Evolutionary conservation across 2,329 filamentous ascomycete species (phyloP).

Genomic region (Penicillium sclerotigenum): DNA sequence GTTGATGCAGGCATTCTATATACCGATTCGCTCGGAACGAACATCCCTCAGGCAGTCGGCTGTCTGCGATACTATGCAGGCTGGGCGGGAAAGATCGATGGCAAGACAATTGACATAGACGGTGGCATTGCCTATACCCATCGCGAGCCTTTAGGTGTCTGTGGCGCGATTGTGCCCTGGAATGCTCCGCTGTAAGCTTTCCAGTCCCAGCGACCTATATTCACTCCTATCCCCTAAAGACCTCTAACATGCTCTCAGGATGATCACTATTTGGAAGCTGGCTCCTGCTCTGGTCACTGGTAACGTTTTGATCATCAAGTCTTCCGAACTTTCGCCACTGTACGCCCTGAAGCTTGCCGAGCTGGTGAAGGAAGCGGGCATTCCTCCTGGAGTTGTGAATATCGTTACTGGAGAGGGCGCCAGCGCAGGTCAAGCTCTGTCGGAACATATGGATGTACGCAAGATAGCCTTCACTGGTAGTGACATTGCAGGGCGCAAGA

Average conservation of each 20-base stretch:
- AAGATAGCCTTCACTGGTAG: conserved; percentile 39
- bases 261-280: conserved; percentile 50
- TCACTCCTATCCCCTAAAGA: neutral
- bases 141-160: conserved; percentile 29
- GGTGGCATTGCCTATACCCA: conserved; percentile 25
- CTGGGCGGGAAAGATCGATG: conserved; percentile 31
- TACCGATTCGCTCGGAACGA: conserved; percentile 22
- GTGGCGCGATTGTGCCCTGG: conserved; percentile 32
- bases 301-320: conserved; percentile 67
- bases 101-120: conserved; percentile 24
- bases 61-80: conserved; percentile 30
- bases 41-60: conserved; percentile 23
- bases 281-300: conserved; percentile 63
- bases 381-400: conserved; percentile 57
- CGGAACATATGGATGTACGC: conserved; percentile 29
- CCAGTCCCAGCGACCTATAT: neutral
- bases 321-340: conserved; percentile 59
- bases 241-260: conserved; percentile 12
- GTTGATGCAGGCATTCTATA: conserved; percentile 27
- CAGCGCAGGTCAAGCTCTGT: conserved; percentile 47
- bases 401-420: conserved; percentile 60
- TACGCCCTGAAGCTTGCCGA: conserved; percentile 47
- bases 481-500: conserved; percentile 27
- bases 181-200: conserved; percentile 28
- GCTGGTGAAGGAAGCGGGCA: conserved; percentile 51